A percentile compares a stretch with the other conserved stretches of the same genome.
phyloP scores from a whole-genome alignment of 1,284 basidiomycete species.

The Rhodotorula sp. region DNA sequence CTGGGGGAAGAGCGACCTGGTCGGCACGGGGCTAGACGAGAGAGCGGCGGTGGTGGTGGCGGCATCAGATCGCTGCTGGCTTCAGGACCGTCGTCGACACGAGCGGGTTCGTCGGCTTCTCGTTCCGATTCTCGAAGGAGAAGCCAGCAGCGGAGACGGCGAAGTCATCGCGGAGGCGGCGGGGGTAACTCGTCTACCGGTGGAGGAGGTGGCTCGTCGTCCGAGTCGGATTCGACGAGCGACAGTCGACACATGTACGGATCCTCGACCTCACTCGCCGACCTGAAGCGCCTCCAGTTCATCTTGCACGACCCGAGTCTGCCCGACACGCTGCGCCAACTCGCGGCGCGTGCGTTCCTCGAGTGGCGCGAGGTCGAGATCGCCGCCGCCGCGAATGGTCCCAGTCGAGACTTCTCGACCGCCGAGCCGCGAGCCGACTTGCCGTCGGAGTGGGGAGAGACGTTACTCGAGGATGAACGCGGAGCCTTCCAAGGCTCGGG shows the following conservation, averaged over 20 bases:
- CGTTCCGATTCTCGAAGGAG: neutral
- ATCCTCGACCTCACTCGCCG: conserved; percentile 10
- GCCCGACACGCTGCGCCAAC: neutral
- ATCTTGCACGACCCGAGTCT: conserved; percentile 5
- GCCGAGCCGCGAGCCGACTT: too few species aligned
- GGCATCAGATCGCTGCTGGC: conserved; percentile 3
- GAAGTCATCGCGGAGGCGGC: neutral
- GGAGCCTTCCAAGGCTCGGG: too few species aligned
- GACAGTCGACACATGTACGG: neutral
- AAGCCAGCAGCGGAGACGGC: neutral
- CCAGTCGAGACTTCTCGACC: neutral
- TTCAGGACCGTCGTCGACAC: neutral
- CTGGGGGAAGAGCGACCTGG: neutral
- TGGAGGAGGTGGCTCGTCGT: neutral
- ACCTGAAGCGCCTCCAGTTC: conserved; percentile 15
- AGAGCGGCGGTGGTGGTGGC: neutral
- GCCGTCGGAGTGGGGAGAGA: too few species aligned
- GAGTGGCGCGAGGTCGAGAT: conserved; percentile 39
- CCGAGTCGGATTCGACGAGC: neutral
- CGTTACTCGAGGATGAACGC: too few species aligned
- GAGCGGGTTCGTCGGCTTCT: conserved; percentile 13
- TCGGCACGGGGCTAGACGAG: neutral
- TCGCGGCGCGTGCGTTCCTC: conserved; percentile 14
- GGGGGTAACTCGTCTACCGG: neutral
- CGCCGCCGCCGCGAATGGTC: neutral